Evolutionary conservation across 805 yeast genomes (phyloP).

Genomic region (Cyberlindnera saturnus): DNA sequence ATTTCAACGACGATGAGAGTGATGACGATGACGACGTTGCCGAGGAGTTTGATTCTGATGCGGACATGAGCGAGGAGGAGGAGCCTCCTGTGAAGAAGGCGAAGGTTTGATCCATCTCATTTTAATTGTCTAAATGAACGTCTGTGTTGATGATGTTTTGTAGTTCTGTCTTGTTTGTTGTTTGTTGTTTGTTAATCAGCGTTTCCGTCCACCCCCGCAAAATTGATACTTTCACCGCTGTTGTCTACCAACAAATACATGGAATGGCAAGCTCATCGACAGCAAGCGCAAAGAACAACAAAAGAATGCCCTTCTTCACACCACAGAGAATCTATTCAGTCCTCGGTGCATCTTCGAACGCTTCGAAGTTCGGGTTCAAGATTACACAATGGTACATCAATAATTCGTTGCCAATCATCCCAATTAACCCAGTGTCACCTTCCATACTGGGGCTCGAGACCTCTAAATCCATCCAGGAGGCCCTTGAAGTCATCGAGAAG

Average conservation of each 20-base stretch:
- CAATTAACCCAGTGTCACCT: slow-evolving; percentile 54
- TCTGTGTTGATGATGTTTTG: too few relatives aligned
- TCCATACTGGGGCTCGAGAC: slow-evolving; percentile 42
- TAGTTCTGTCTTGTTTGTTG: too few relatives aligned
- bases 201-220: too few relatives aligned
- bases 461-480: slow-evolving; percentile 26
- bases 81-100: slow-evolving; percentile 35
- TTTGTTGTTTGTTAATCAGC: too few relatives aligned
- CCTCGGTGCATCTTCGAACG: slow-evolving; percentile 64
- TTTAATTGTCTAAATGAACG: too few relatives aligned
- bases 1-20: slow-evolving; percentile 49
- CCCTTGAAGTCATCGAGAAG: slow-evolving; percentile 18
- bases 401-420: slow-evolving; percentile 52
- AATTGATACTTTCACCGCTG: too few relatives aligned
- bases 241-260: too few relatives aligned
- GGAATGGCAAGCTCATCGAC: too few relatives aligned
- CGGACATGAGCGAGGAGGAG: slow-evolving; percentile 17
- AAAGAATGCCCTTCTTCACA: slow-evolving; percentile 35
- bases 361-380: slow-evolving; percentile 62
- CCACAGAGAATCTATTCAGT: slow-evolving; percentile 51
- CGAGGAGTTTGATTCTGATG: slow-evolving; percentile 25
- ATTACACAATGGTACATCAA: slow-evolving; percentile 61
- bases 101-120: slow-evolving; percentile 12
- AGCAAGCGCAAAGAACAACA: too few relatives aligned
- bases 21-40: slow-evolving; percentile 48